Evolutionary conservation across 768 basidiomycete species (phyloP).

Genomic region (Tephrocybe sp.): DNA sequence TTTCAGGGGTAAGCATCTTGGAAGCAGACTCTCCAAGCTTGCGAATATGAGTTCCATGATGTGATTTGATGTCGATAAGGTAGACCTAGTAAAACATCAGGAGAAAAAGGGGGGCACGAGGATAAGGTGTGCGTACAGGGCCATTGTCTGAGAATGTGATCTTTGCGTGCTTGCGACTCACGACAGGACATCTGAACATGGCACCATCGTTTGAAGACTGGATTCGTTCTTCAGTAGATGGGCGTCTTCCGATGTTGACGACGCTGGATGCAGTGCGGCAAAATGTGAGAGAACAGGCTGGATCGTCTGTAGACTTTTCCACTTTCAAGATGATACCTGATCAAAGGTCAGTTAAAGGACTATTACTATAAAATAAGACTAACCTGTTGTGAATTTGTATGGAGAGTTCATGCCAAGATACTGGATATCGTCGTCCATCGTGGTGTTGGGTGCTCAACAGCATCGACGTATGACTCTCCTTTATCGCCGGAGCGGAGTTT

Average conservation of each 20-base stretch:
- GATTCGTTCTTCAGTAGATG: constrained; percentile 42
- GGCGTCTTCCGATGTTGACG: constrained; percentile 68
- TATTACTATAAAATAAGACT: constrained; percentile 32
- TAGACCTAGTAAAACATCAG: constrained; percentile 48
- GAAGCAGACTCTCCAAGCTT: constrained; percentile 48
- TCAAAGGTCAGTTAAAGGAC: constrained; percentile 17
- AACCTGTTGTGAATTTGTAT: constrained; percentile 25
- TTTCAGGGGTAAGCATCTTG: constrained; percentile 50
- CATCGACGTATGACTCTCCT: constrained; percentile 11
- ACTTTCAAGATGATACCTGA: constrained; percentile 60
- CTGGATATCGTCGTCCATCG: constrained; percentile 60
- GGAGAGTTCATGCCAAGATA: constrained; percentile 47
- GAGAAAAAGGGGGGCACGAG: constrained; percentile 9
- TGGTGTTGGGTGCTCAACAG: constrained; percentile 13
- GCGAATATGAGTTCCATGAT: constrained; percentile 73
- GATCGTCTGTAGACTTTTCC: constrained; percentile 45
- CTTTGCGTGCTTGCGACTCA: constrained; percentile 77
- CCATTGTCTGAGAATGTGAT: constrained; percentile 70
- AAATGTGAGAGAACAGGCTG: constrained; percentile 49
- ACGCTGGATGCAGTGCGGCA: constrained; percentile 45
- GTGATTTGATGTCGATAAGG: constrained; percentile 67
- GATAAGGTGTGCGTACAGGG: constrained; percentile 42
- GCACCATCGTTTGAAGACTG: constrained; percentile 43
- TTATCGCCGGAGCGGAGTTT: constrained; percentile 17
- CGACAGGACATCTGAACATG: constrained; percentile 74